These are phyloP conservation scores for Neostapfia colusana DNA, from an alignment of 176 grass and related monocot genomes.

Conservation along the genomic window DNA sequence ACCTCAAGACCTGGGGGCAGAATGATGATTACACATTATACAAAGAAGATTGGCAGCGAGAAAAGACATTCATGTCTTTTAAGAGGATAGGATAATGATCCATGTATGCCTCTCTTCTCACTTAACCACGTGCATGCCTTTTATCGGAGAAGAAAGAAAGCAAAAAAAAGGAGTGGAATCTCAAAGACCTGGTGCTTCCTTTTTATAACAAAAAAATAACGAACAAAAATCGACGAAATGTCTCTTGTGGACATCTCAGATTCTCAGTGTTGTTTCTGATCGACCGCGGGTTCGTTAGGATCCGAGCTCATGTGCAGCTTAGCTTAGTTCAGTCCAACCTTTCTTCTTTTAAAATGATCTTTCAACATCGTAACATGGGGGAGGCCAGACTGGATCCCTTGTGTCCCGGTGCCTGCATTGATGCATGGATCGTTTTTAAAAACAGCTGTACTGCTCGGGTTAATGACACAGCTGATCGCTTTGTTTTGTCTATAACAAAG, in stretches of 20 bases:
- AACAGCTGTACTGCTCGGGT: too few species aligned
- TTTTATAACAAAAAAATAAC: not conserved
- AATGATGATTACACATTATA: constrained; percentile 1
- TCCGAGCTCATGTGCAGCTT: not conserved
- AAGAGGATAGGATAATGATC: not conserved
- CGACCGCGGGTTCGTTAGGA: not conserved
- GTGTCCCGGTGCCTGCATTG: not conserved
- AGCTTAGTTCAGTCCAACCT: not conserved
- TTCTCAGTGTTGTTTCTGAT: not conserved
- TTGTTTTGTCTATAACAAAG: too few species aligned
- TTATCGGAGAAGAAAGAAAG: not conserved
- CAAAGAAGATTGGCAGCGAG: not conserved
- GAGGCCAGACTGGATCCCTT: not conserved
- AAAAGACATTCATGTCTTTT: not conserved
- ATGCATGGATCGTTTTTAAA: not conserved
- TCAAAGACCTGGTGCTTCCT: not conserved
- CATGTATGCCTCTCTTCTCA: not conserved
- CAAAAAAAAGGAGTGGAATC: not conserved
- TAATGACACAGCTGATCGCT: too few species aligned
- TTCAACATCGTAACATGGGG: not conserved
- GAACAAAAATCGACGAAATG: not conserved
- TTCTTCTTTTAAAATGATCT: not conserved
- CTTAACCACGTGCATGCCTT: not conserved
- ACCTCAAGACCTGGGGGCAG: not conserved
- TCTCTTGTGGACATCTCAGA: not conserved